phyloP scores from a whole-genome alignment of 2,329 filamentous ascomycete genomes.

The Penicillium sp. region DNA sequence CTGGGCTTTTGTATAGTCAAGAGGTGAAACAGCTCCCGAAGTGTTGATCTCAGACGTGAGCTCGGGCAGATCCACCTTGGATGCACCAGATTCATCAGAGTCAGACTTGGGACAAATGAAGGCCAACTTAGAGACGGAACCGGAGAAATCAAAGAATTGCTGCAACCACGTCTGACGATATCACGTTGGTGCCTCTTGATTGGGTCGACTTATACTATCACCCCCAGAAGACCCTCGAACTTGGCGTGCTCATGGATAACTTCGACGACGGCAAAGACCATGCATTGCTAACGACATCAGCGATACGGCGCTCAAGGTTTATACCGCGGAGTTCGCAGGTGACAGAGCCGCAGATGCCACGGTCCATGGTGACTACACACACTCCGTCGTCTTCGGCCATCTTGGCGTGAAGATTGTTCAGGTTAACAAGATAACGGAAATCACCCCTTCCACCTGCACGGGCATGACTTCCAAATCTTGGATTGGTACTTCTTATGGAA shows the following conservation, averaged over 20 bases:
- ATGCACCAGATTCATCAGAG: too few species aligned
- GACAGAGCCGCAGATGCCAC: constrained; percentile 43
- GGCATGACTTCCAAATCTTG: constrained; percentile 65
- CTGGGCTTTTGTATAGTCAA: too few species aligned
- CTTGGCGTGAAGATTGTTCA: constrained; percentile 5
- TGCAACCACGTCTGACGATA: constrained; percentile 81
- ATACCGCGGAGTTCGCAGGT: constrained; percentile 64
- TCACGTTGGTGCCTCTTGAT: constrained; percentile 67
- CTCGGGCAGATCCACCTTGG: too few species aligned
- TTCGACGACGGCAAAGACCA: constrained; percentile 6
- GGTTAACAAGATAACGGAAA: constrained; percentile 3
- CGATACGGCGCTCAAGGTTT: constrained; percentile 61
- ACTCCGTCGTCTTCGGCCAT: constrained; percentile 3
- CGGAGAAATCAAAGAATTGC: too few species aligned
- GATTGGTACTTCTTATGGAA: constrained; percentile 57
- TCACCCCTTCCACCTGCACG: constrained; percentile 50
- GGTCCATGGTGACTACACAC: constrained; percentile 6
- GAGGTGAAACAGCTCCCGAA: too few species aligned
- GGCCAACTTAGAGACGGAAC: too few species aligned
- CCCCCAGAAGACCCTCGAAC: constrained; percentile 52
- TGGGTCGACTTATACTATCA: constrained; percentile 58
- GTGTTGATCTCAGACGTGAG: too few species aligned
- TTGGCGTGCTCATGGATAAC: constrained; percentile 51
- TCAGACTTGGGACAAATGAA: too few species aligned
- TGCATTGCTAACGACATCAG: constrained; percentile 68